Percentiles rank a stretch among this genome's conserved stretches.
phyloP scores from a whole-genome alignment of 352 stramenopile species.

The Globisporangium solare region DNA sequence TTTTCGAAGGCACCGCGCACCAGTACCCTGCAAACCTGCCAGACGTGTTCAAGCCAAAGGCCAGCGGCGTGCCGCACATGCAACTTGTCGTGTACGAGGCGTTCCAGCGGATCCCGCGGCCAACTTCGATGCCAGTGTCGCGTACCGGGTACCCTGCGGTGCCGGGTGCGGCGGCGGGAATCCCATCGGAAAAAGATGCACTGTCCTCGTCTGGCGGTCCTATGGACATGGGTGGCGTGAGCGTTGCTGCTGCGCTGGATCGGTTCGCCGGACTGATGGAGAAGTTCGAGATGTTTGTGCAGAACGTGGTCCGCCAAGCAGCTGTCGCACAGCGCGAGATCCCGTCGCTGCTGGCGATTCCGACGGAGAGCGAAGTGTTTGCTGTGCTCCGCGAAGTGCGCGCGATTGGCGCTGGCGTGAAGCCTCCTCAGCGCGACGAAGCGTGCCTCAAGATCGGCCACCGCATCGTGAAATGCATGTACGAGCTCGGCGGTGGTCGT shows the following conservation, averaged over 20 bases:
- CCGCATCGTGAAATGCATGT: conserved; percentile 97
- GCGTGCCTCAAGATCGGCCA: conserved; percentile 95
- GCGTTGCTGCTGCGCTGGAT: conserved; percentile 65
- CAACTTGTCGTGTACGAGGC: conserved; percentile 98
- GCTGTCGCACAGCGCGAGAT: conserved; percentile 70
- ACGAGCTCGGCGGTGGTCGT: conserved; percentile 84
- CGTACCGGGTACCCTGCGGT: conserved; percentile 34
- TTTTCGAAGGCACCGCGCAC: conserved; percentile 69
- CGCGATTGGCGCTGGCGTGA: conserved; percentile 67
- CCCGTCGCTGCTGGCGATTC: conserved; percentile 62
- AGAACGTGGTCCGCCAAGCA: conserved; percentile 79
- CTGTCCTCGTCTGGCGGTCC: conserved; percentile 4
- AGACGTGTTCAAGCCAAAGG: conserved; percentile 93
- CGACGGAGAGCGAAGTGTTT: conserved; percentile 81
- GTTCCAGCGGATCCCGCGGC: conserved; percentile 94
- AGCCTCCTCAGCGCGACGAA: conserved; percentile 81
- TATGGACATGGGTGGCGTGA: conserved; percentile 47
- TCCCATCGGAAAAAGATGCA: conserved; percentile 36
- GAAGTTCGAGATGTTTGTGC: conserved; percentile 86
- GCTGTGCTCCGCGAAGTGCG: conserved; percentile 75
- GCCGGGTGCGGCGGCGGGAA: conserved; percentile 23
- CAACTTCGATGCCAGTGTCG: conserved; percentile 83
- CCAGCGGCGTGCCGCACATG: conserved; percentile 86
- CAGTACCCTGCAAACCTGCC: conserved; percentile 82
- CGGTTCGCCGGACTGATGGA: conserved; percentile 82